Evolutionary conservation across 257 asterid genomes (phyloP), one percentile per base, ranked within the genome.

Genomic region (Voacanga thouarsii): DNA sequence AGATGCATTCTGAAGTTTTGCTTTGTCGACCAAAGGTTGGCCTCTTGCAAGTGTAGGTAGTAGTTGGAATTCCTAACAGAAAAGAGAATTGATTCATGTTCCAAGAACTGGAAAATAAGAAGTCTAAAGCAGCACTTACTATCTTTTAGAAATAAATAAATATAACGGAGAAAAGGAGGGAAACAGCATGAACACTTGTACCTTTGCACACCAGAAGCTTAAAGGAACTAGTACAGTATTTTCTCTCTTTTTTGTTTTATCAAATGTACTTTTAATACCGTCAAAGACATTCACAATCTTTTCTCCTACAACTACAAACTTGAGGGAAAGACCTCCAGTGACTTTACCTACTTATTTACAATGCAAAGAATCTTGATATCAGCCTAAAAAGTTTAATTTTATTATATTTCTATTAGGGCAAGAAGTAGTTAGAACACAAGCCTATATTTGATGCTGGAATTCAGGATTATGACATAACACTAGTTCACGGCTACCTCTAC

Each of bases 21-120:
- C 82, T 82, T 69, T 87, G 88, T 95, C 92, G 28, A 95, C 70
- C 8, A 80, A 65, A 65, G 98, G 97, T 77, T 92, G 98, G 81
- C 86, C 85, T 79, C 94, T 90, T 10, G 97, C 97, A 16, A 92
- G 97, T 84, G 88, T 86, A 21, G 98, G 97, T 63, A 92, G 97
- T 85, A 94, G 86, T 87, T 92, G 91, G 82, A 91, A 89, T 82
- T 92, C 99, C 99, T 94, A 49, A 39, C 72, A 81, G 6, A 50
- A 55, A 26, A 24, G 49, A 14, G 66, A 41, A 24, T 47, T 18
- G 11, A 39, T 51, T 51, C 55, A n/a, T 1, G 16, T 23, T 71
- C 50, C 24, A 18, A 39, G 23, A 56, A 44, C 33, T 15, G 18
- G 9, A 65, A 21, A 39, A 64, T 5, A 69, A 50, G 0, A 21